phyloP scores from a whole-genome alignment of 257 asterid genomes.

The Penstemon davidsonii region DNA sequence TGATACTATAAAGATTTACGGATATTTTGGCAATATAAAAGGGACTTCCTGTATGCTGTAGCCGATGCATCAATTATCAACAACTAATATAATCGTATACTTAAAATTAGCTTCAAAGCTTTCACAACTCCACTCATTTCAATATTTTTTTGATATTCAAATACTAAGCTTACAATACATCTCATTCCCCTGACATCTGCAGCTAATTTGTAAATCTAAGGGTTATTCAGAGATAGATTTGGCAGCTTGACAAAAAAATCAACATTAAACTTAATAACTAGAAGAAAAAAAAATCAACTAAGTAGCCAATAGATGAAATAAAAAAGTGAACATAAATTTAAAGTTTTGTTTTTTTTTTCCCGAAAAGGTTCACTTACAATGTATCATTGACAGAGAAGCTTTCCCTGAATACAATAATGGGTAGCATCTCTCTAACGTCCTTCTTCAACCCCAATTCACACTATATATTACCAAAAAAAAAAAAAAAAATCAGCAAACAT shows the following conservation, averaged over 20 bases:
- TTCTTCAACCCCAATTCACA: conserved; percentile 77
- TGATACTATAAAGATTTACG: not conserved
- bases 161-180: not conserved
- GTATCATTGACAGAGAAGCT: conserved; percentile 73
- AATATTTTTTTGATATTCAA: not conserved
- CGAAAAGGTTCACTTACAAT: conserved; percentile 43
- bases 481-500: not conserved
- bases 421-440: conserved; percentile 87
- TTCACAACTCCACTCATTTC: not conserved
- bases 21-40: conserved; percentile 6
- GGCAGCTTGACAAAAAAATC: too few relatives aligned
- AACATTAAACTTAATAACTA: too few relatives aligned
- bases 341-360: not conserved
- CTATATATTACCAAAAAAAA: conserved; percentile 35
- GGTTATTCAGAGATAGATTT: too few relatives aligned
- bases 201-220: too few relatives aligned
- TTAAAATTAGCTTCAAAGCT: not conserved
- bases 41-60: not conserved
- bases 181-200: not conserved
- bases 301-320: not conserved
- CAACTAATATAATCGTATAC: not conserved
- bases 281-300: conserved; percentile 1
- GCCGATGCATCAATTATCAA: not conserved
- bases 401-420: conserved; percentile 67
- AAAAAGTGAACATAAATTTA: not conserved